Evolutionary conservation across 495 filamentous ascomycete genomes (phyloP), one percentile per base, ranked within the genome.

Genomic region (Podospora appendiculata): DNA sequence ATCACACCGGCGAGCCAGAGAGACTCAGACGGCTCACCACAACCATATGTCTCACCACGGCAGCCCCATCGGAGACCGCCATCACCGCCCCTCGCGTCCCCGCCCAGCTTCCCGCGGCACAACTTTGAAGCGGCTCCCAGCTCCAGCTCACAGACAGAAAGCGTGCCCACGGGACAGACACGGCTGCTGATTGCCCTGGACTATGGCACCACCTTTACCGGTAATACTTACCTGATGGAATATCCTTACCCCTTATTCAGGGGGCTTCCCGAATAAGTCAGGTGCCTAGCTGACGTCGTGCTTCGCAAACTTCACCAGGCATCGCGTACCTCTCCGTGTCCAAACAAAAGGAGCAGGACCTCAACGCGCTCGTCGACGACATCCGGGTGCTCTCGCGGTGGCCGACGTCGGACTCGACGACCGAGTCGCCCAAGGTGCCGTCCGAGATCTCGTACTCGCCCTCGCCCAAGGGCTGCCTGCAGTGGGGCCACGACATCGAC

Each of bases 151-250:
- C 49, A n/a, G 8, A 17, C 6, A 13, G 38, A 19, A 16, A 32
- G 33, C 0, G 19, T 44, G 1, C 43, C 50, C 2, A 17, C 45
- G 0, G 41, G 48, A 9, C 50, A 54, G 34, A 56, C 59, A 2
- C 58, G 63, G 17, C 54, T 70, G 35, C 43, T 68, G 12, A 19
- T 70, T 13, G 65, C 57, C n/a, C 8, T 70, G 0, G 67, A 70
- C 48, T 70, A 70, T 50, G 67, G 67, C n/a, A 70, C 67, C 0
- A 68, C 67, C 0, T 65, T 61, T 14, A 68, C 61, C 11, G 67
- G 65, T 50, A 41, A 25, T 2, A 25, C 2, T 2, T 5, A 25
- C 2, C 25, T n/a, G n/a, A 25, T 5, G 25, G 25, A 25, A 25
- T 25, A 25, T 25, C 25, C 5, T 25, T 2, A 25, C 25, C 25